These are phyloP conservation scores for Hericium rajendrae DNA, from an alignment of 768 basidiomycete species.

Conservation along the genomic window DNA sequence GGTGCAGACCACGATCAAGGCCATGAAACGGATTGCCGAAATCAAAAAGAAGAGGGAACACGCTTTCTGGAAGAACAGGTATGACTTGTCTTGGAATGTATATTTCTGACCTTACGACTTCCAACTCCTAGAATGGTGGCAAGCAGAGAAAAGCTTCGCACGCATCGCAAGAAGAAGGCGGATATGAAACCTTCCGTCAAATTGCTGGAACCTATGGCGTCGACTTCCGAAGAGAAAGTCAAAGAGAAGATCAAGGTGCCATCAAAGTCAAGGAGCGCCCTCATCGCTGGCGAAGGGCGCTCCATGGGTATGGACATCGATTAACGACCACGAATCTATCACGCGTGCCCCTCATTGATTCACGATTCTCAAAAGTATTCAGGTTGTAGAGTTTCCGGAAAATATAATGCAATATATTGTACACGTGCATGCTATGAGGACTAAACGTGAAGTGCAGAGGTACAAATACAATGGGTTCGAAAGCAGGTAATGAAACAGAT, in stretches of 20 bases:
- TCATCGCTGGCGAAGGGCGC: conserved; percentile 75
- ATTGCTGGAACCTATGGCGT: conserved; percentile 53
- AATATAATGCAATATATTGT: neutral
- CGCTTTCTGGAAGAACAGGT: conserved; percentile 95
- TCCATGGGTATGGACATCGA: conserved; percentile 91
- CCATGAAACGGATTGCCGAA: conserved; percentile 91
- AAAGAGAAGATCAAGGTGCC: conserved; percentile 74
- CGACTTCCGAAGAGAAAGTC: conserved; percentile 35
- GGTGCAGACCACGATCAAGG: conserved; percentile 86
- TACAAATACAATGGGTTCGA: no score
- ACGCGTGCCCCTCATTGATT: neutral
- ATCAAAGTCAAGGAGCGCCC: conserved; percentile 55
- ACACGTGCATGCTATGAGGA: neutral
- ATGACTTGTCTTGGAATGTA: conserved; percentile 11
- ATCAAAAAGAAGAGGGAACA: conserved; percentile 85
- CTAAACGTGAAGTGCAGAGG: no score
- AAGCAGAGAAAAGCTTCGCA: conserved; percentile 67
- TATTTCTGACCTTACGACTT: neutral
- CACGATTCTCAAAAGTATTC: neutral
- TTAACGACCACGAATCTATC: conserved; percentile 22
- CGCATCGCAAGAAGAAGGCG: conserved; percentile 60
- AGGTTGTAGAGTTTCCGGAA: neutral
- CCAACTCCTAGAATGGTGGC: conserved; percentile 61
- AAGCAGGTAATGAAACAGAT: no score
- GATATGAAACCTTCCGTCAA: conserved; percentile 46